A percentile compares a stretch with the other conserved stretches of the same genome.
Evolutionary conservation across 192 early-diverging fungal genomes (phyloP).

Genomic region (Coemansia nantahalensis): DNA sequence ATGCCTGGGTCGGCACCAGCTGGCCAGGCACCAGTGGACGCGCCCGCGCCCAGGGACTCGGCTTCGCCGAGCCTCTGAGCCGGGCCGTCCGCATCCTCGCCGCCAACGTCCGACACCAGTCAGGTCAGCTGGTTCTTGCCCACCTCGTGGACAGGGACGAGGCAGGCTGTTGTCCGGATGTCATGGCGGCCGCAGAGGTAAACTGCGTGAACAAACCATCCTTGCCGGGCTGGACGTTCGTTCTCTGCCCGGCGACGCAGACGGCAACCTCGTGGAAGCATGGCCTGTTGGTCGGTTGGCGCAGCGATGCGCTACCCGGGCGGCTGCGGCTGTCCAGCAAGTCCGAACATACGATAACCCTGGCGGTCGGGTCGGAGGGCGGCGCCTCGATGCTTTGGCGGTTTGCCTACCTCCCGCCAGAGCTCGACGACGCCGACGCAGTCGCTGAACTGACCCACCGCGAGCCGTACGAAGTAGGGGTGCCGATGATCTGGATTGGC

Average conservation of each 20-base stretch:
- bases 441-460: neutral
- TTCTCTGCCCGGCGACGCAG: neutral
- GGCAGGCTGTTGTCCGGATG: neutral
- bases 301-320: neutral
- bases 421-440: neutral
- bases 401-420: conserved; percentile 3
- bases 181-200: conserved; percentile 4
- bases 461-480: neutral
- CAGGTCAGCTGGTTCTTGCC: neutral
- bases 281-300: neutral
- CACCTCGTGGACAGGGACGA: neutral
- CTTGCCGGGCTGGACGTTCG: neutral
- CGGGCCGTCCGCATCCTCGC: neutral
- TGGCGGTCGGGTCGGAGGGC: neutral
- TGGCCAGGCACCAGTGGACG: neutral
- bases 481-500: neutral
- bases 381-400: neutral
- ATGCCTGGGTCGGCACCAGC: neutral
- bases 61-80: neutral
- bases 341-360: neutral
- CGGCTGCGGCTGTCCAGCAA: neutral
- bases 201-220: neutral
- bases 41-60: neutral
- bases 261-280: neutral
- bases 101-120: neutral